Evolutionary conservation across 106 monocot species (phyloP).

Genomic region (Gastrodia elata): DNA sequence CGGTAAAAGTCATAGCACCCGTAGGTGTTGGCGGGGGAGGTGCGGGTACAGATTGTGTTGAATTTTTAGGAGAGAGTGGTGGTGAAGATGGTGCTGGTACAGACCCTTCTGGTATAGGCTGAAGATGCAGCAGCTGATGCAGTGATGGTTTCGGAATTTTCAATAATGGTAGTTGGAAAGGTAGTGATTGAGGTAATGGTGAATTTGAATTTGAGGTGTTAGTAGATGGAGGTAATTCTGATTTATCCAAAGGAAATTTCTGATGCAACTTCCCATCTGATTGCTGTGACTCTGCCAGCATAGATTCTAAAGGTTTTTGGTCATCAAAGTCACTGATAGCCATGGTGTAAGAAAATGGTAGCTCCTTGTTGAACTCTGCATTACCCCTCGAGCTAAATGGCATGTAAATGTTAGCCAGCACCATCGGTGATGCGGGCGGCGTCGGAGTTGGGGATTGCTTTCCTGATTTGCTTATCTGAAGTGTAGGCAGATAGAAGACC

Average conservation of each 20-base stretch:
- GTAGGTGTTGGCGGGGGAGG: not conserved
- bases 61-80: not conserved
- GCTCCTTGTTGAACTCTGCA: not conserved
- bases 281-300: not conserved
- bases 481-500: not conserved
- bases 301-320: not conserved
- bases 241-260: not conserved
- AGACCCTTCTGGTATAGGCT: not conserved
- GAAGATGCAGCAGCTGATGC: not conserved
- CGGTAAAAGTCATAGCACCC: not conserved
- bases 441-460: not conserved
- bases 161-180: not conserved
- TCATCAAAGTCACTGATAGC: slow-evolving; percentile 7
- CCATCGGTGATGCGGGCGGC: slow-evolving; percentile 6
- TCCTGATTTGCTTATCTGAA: not conserved
- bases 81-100: slow-evolving; percentile 10
- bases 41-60: not conserved
- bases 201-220: not conserved
- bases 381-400: slow-evolving; percentile 6
- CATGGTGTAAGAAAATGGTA: no score
- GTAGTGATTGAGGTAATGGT: not conserved
- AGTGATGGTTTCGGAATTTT: not conserved
- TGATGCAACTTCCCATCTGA: not conserved
- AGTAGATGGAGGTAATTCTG: not conserved
- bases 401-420: slow-evolving; percentile 4